Conservation (phyloP, 2,329 filamentous ascomycete genomes). For the Ascochyta pisi region DNA sequence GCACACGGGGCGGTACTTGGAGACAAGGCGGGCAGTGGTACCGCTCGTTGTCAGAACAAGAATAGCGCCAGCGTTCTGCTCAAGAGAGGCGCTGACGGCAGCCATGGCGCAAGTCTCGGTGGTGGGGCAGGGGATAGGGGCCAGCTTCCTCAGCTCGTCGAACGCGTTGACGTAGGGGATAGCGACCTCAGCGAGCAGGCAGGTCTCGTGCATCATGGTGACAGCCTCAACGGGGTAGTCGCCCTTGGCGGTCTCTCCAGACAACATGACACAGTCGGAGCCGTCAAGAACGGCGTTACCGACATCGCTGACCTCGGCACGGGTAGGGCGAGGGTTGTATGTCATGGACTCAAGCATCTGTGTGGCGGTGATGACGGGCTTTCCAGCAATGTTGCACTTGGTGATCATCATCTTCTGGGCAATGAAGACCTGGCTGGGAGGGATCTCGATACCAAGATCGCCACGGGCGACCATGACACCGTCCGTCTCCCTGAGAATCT, state of each 20-base stretch:
- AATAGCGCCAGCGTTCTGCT: slow-evolving; percentile 95
- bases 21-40: slow-evolving; percentile 90
- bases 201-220: slow-evolving; percentile 97
- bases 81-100: slow-evolving; percentile 91
- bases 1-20: slow-evolving; percentile 98
- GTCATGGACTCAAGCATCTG: slow-evolving; percentile 99
- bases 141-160: slow-evolving; percentile 88
- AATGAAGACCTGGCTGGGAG: slow-evolving; percentile 96
- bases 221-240: slow-evolving; percentile 92
- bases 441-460: slow-evolving; percentile 98
- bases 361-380: slow-evolving; percentile 97
- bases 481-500: slow-evolving; percentile 94
- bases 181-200: slow-evolving; percentile 93
- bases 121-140: slow-evolving; percentile 82
- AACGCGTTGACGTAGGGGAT: slow-evolving; percentile 97
- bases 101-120: slow-evolving; percentile 97
- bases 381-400: slow-evolving; percentile 99
- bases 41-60: slow-evolving; percentile 95
- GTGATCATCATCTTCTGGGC: slow-evolving; percentile 99
- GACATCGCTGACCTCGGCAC: slow-evolving; percentile 97
- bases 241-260: slow-evolving; percentile 98
- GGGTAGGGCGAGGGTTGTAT: slow-evolving; percentile 97
- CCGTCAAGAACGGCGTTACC: slow-evolving; percentile 98
- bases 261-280: slow-evolving; percentile 99
- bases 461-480: slow-evolving; percentile 99